These are phyloP conservation scores for Alternaria conjuncta DNA, from an alignment of 2,329 filamentous ascomycete species.

Conservation along the genomic window DNA sequence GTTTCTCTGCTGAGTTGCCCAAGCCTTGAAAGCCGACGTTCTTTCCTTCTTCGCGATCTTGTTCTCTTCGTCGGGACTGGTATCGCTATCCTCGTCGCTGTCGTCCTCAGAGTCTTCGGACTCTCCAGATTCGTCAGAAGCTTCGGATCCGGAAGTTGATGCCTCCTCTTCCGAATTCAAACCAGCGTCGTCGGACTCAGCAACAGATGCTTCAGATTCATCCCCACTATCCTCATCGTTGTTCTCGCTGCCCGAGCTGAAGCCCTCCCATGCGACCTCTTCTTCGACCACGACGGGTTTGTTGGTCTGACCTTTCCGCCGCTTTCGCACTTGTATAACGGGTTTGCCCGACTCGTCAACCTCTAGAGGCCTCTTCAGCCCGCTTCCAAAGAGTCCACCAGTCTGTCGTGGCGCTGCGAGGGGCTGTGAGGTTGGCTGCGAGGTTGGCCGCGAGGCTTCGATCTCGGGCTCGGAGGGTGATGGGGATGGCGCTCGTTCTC, in stretches of 20 bases:
- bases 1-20: constrained; percentile 88
- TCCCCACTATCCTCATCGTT: constrained; percentile 35
- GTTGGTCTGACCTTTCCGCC: constrained; percentile 59
- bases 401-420: constrained; percentile 6
- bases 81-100: constrained; percentile 40
- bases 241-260: constrained; percentile 58
- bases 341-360: constrained; percentile 80
- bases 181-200: constrained; percentile 16
- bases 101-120: constrained; percentile 46
- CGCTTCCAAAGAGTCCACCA: constrained; percentile 65
- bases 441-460: constrained; percentile 10
- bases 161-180: constrained; percentile 11
- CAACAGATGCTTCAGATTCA: constrained; percentile 5
- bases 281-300: constrained; percentile 45
- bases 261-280: constrained; percentile 67
- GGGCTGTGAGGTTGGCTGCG: not conserved
- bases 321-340: constrained; percentile 81
- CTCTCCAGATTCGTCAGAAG: constrained; percentile 5
- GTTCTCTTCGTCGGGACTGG: constrained; percentile 43
- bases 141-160: constrained; percentile 26
- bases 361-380: constrained; percentile 86
- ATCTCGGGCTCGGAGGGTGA: constrained; percentile 20
- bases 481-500: constrained; percentile 26
- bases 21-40: constrained; percentile 84
- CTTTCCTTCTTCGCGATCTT: constrained; percentile 53